phyloP scores from a whole-genome alignment of 768 basidiomycete genomes.

The Xerocomellus intermedius region DNA sequence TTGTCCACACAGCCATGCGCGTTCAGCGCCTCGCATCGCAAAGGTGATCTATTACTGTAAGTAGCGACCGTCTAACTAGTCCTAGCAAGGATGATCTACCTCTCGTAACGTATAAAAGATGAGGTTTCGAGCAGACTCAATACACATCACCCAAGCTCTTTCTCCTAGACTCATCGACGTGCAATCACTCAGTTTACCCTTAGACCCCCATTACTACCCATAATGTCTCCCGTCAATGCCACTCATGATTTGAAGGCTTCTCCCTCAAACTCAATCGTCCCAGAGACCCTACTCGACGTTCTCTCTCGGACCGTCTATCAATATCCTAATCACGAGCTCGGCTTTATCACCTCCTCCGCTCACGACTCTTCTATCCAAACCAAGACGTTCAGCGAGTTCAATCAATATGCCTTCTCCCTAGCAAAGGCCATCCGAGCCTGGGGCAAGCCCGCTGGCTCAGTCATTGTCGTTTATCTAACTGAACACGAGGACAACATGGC shows the following conservation, averaged over 20 bases:
- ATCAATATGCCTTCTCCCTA: constrained; percentile 13
- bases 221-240: constrained; percentile 14
- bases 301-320: constrained; percentile 18
- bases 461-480: constrained; percentile 29
- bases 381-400: constrained; percentile 24
- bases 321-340: constrained; percentile 26
- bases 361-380: constrained; percentile 23
- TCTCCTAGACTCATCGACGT: neutral
- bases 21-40: neutral
- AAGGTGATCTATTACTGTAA: neutral
- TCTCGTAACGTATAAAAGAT: constrained; percentile 21
- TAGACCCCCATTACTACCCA: neutral
- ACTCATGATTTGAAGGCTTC: constrained; percentile 14
- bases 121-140: constrained; percentile 4
- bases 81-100: too few species aligned
- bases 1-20: neutral
- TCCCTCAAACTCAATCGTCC: constrained; percentile 3
- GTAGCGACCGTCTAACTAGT: too few species aligned
- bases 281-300: constrained; percentile 24
- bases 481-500: constrained; percentile 35
- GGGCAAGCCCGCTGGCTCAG: constrained; percentile 26
- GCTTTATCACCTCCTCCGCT: constrained; percentile 18
- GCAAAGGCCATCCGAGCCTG: constrained; percentile 22
- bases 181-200: neutral
- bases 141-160: neutral